These are phyloP conservation scores for Candida montana DNA, from an alignment of 805 yeast species.

Conservation along the genomic window DNA sequence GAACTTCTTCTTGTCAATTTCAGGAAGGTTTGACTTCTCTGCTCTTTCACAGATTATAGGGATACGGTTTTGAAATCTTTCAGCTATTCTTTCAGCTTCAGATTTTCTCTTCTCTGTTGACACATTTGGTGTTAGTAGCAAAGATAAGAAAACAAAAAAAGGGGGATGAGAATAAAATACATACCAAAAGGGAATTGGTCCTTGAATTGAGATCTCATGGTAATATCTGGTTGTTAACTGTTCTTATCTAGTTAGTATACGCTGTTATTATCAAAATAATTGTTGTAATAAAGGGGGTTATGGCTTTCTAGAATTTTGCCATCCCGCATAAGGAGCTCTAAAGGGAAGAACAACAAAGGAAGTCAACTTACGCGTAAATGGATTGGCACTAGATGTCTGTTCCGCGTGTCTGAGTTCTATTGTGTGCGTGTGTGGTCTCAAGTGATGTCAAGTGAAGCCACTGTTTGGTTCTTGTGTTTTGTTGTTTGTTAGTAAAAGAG, in stretches of 20 bases:
- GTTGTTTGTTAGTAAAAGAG: background rate
- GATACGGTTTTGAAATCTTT: constrained; percentile 58
- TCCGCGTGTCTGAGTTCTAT: no score
- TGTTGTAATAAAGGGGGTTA: no score
- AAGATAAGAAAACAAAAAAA: background rate
- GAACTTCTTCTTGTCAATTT: constrained; percentile 95
- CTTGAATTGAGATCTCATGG: constrained; percentile 87
- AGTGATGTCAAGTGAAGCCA: background rate
- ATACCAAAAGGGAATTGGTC: constrained; percentile 92
- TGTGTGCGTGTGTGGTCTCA: background rate
- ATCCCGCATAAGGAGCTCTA: background rate
- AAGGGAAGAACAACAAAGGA: background rate
- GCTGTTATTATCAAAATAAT: no score
- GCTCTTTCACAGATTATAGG: constrained; percentile 97
- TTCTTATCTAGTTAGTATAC: no score
- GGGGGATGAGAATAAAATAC: constrained; percentile 27
- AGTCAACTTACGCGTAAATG: background rate
- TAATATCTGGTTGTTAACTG: no score
- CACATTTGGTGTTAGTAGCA: constrained; percentile 8
- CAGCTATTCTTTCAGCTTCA: constrained; percentile 9
- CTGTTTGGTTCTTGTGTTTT: background rate
- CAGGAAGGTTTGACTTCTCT: constrained; percentile 92
- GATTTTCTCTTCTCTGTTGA: constrained; percentile 8
- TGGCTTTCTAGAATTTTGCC: background rate
- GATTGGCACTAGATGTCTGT: no score